phyloP scores from a whole-genome alignment of 108 stramenopile genomes.

The Cyclostephanos tholiformis region DNA sequence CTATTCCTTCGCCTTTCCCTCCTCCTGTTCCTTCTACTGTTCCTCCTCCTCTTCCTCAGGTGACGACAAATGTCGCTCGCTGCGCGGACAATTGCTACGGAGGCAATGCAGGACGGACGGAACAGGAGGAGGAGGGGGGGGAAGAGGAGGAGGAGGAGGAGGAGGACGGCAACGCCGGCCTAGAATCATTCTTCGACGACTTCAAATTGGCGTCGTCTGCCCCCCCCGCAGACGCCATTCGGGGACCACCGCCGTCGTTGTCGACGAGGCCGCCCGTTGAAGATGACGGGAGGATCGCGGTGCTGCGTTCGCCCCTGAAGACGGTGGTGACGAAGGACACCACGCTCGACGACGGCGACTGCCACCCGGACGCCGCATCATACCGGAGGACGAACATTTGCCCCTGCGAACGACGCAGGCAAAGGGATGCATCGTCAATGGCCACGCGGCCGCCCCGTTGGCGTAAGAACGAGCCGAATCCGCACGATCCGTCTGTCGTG shows the following conservation, averaged over 20 bases:
- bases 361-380: background rate
- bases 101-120: background rate
- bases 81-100: background rate
- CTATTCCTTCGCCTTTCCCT: too few relatives aligned
- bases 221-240: conserved; percentile 11
- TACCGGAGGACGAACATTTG: conserved; percentile 27
- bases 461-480: conserved; percentile 49
- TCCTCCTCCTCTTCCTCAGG: too few relatives aligned
- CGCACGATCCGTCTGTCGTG: conserved; percentile 68
- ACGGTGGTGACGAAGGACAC: conserved; percentile 42
- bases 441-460: background rate
- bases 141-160: background rate
- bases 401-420: conserved; percentile 37
- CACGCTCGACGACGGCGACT: conserved; percentile 3
- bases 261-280: conserved; percentile 7
- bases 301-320: conserved; percentile 42
- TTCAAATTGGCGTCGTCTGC: conserved; percentile 21
- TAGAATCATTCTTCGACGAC: conserved; percentile 53
- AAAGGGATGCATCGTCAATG: conserved; percentile 19
- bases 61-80: too few relatives aligned
- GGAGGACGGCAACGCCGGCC: conserved; percentile 22
- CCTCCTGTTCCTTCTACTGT: too few relatives aligned
- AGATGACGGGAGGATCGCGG: conserved; percentile 23
- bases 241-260: background rate
- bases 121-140: too few relatives aligned